Base-by-base conservation (phyloP, 352 stramenopile genomes). In the Globisporangium emineosum region DNA sequence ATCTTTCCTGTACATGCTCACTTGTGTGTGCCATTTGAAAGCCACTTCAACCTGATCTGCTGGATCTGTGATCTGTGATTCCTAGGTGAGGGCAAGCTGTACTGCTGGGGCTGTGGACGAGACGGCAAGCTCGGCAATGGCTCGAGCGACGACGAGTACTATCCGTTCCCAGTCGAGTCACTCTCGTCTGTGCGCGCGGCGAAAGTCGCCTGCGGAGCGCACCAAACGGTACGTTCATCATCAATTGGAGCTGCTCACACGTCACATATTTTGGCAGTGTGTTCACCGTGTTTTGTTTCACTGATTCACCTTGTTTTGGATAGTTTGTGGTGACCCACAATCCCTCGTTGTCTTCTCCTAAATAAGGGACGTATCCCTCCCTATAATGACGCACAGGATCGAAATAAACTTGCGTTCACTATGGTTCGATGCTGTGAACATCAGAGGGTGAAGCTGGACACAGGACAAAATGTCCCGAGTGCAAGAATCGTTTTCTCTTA, bases 61-160 rank as follows among this genome's bases (percentile, higher is more conserved):
- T 30, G 25, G 13, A 27, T 5, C n/a, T n/a, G n/a, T 40, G 3
- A 15, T 25, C 19, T 42, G 32, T 40, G 29, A 5, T 19, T 21
- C 23, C 10, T 32, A 90, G 82, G 63, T 33, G 80, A 90, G 27
- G 85, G 85, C 4, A 66, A 70, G 30, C 54, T 94, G 42, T 93
- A 81, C 45, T 89, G 77, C 52, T 94, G 85, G 85, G 85, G 85
- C 40, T 78, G 71, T 35, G 84, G 81, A 0, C 72, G 76, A 17
- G 61, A 91, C 40, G 84, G 86, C 37, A 90, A 89, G 57, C 76
- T 94, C 7, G 86, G 86, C 27, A 89, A 88, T 15, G 77, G 79
- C 15, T 74, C 68, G 10, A 71, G 75, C 23, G 71, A 90, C 1
- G 81, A 89, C 43, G 83, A 93, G 70, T 57, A 76, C 33, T 63